These are phyloP conservation scores for Pseudonectria buxi DNA, from an alignment of 2,329 filamentous ascomycete species.

Conservation along the genomic window DNA sequence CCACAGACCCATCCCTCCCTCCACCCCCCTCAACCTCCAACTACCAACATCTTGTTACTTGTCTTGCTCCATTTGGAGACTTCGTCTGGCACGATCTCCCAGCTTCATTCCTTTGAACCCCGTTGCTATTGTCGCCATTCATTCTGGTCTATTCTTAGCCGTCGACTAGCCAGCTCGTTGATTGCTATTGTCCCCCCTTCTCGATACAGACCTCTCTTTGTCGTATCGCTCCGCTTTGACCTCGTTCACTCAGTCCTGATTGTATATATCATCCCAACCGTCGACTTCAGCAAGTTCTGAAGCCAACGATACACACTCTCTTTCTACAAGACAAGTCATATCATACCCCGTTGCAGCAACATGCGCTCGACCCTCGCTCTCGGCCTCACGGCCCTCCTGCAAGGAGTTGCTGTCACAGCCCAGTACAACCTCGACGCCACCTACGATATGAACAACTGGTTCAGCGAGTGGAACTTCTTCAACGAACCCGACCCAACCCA, in stretches of 20 bases:
- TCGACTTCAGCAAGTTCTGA: too few species aligned
- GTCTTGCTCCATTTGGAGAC: too few species aligned
- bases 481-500: conserved; percentile 59
- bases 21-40: too few species aligned
- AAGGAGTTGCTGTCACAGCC: conserved; percentile 17
- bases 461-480: conserved; percentile 51
- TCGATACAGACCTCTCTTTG: background rate
- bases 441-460: conserved; percentile 50
- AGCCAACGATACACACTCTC: conserved; percentile 1
- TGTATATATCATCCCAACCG: background rate
- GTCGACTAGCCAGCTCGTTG: too few species aligned
- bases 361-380: conserved; percentile 19
- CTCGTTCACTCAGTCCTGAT: background rate
- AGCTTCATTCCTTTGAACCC: too few species aligned
- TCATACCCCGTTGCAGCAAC: conserved; percentile 14
- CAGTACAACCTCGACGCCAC: conserved; percentile 40
- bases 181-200: too few species aligned
- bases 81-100: too few species aligned
- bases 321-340: conserved; percentile 4
- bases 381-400: conserved; percentile 25
- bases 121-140: too few species aligned
- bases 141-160: too few species aligned
- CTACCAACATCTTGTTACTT: too few species aligned
- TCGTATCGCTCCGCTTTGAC: background rate
- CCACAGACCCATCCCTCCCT: too few species aligned